These are phyloP conservation scores for Saccharomyces hybrid DNA, from an alignment of 1,139 yeast genomes.

Conservation along the genomic window DNA sequence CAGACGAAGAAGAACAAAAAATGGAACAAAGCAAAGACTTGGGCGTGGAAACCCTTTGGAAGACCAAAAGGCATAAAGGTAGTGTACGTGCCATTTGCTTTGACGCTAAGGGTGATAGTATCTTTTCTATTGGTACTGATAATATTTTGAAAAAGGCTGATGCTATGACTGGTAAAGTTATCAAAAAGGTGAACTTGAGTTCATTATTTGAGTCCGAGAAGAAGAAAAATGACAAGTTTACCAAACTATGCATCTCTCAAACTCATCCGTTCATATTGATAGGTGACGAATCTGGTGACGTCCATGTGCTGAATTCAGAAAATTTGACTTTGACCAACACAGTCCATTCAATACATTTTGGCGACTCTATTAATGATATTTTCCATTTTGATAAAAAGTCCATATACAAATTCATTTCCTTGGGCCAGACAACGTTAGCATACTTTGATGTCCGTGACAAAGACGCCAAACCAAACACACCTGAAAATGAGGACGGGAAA, in stretches of 20 bases:
- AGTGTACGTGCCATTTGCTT: conserved; percentile 72
- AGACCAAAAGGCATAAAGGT: conserved; percentile 83
- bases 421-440: conserved; percentile 77
- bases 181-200: conserved; percentile 40
- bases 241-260: conserved; percentile 55
- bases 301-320: conserved; percentile 55
- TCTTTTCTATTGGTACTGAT: conserved; percentile 75
- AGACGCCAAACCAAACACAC: conserved; percentile 15
- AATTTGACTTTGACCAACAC: conserved; percentile 37
- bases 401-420: conserved; percentile 70
- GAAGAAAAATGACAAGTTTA: conserved; percentile 32
- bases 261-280: conserved; percentile 59
- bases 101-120: conserved; percentile 42
- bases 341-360: conserved; percentile 49
- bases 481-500: conserved; percentile 34
- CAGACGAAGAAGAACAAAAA: background rate
- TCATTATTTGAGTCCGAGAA: background rate
- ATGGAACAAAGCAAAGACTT: background rate
- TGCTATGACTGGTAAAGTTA: conserved; percentile 68
- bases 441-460: conserved; percentile 69
- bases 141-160: conserved; percentile 68
- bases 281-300: conserved; percentile 74
- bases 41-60: conserved; percentile 51
- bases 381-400: conserved; percentile 59
- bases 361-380: conserved; percentile 70